A percentile compares a stretch with the other conserved stretches of the same genome.
phyloP scores from a whole-genome alignment of 495 filamentous ascomycete species.

The Podospora fimiseda region DNA sequence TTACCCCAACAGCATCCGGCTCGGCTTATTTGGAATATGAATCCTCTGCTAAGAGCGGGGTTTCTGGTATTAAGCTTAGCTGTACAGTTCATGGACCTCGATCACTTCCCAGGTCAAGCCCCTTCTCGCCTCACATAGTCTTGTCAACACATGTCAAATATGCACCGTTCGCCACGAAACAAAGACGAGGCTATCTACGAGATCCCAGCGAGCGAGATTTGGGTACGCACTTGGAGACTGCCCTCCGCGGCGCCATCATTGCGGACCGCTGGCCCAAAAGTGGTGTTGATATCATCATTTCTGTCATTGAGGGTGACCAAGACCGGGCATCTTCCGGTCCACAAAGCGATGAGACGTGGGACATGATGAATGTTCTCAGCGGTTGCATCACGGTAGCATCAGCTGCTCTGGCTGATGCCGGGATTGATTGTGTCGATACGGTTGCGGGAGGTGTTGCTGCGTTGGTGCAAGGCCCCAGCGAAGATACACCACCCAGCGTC shows the following conservation, averaged over 20 bases:
- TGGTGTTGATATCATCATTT: slow-evolving; percentile 85
- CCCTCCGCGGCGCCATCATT: slow-evolving; percentile 80
- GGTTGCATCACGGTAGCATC: slow-evolving; percentile 91
- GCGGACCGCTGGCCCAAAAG: slow-evolving; percentile 95
- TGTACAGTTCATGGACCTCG: slow-evolving; percentile 91
- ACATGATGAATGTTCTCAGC: slow-evolving; percentile 76
- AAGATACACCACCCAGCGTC: slow-evolving; percentile 39
- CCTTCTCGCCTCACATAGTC: slow-evolving; percentile 84
- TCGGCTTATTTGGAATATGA: slow-evolving; percentile 91
- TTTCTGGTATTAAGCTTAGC: slow-evolving; percentile 72
- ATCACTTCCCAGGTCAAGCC: slow-evolving; percentile 79
- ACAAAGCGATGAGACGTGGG: slow-evolving; percentile 60
- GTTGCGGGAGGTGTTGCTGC: slow-evolving; percentile 87
- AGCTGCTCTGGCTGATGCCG: slow-evolving; percentile 91
- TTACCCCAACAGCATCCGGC: slow-evolving; percentile 88
- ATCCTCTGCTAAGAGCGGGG: slow-evolving; percentile 43
- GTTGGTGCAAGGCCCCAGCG: slow-evolving; percentile 46
- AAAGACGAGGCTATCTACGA: slow-evolving; percentile 78
- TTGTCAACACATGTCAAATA: slow-evolving; percentile 92
- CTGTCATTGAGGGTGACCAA: slow-evolving; percentile 83
- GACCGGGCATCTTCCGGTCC: slow-evolving; percentile 37
- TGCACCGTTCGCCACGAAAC: slow-evolving; percentile 81
- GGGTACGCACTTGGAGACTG: slow-evolving; percentile 82
- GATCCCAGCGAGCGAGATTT: slow-evolving; percentile 85
- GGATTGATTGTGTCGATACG: slow-evolving; percentile 91